Conservation (phyloP, 1,284 basidiomycete genomes). For the Phlebopus sp. region DNA sequence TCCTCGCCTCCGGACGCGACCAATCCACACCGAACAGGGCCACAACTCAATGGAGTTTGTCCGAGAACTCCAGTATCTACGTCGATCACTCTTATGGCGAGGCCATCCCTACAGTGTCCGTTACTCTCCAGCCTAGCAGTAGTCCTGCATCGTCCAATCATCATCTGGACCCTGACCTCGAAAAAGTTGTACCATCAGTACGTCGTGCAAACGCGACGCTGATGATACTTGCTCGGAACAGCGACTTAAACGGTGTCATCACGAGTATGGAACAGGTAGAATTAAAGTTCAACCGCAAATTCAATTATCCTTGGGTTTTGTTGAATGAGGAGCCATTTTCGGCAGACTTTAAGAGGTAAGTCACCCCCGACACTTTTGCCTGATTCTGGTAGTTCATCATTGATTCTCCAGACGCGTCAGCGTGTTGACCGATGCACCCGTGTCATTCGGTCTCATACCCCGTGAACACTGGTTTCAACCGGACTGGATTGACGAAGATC, state of each 20-base stretch:
- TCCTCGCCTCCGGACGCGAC: constrained; percentile 15
- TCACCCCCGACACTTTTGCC: neutral
- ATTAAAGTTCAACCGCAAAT: constrained; percentile 61
- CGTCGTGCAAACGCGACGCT: constrained; percentile 33
- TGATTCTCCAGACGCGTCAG: constrained; percentile 47
- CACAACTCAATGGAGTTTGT: constrained; percentile 1
- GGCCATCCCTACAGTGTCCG: neutral
- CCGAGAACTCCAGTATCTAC: constrained; percentile 1
- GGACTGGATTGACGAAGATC: constrained; percentile 74
- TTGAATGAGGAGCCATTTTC: constrained; percentile 70
- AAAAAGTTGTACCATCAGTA: neutral
- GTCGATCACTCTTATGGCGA: neutral
- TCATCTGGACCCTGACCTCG: constrained; percentile 1
- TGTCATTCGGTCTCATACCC: constrained; percentile 72
- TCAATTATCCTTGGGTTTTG: constrained; percentile 70
- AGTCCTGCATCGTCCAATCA: constrained; percentile 7
- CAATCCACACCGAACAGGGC: constrained; percentile 1
- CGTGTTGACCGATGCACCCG: constrained; percentile 51
- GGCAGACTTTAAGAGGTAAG: constrained; percentile 64
- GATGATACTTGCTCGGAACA: constrained; percentile 34
- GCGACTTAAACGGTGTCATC: constrained; percentile 52
- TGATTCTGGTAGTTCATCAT: constrained; percentile 14
- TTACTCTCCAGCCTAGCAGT: neutral
- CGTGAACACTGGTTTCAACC: constrained; percentile 79
- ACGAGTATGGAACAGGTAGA: constrained; percentile 54